Evolutionary conservation across 1,139 yeast species (phyloP).

Genomic region (Diutina catenulata): DNA sequence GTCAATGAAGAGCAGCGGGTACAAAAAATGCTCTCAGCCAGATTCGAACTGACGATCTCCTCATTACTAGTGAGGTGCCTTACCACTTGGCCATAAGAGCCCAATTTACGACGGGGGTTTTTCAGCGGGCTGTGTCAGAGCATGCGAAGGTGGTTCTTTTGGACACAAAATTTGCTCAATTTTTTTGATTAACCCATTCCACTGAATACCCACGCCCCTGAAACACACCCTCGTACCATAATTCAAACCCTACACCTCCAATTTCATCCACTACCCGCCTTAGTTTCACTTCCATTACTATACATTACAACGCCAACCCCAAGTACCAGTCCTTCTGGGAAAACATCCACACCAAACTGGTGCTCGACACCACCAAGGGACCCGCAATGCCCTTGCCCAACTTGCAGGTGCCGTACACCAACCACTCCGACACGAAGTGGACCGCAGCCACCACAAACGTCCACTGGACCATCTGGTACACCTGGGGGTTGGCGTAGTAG

Average conservation of each 20-base stretch:
- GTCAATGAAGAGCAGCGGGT: too few relatives aligned
- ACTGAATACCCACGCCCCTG: too few relatives aligned
- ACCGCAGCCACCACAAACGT: constrained; percentile 75
- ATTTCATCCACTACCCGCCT: too few relatives aligned
- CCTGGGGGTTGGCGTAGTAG: constrained; percentile 49
- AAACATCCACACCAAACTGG: constrained; percentile 51
- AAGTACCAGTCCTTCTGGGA: constrained; percentile 43
- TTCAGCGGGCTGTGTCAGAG: too few relatives aligned
- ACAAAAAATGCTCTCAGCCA: constrained; percentile 59
- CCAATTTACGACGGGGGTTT: too few relatives aligned
- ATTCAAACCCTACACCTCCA: too few relatives aligned
- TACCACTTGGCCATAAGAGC: constrained; percentile 31
- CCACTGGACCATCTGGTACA: constrained; percentile 70
- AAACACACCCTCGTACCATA: too few relatives aligned
- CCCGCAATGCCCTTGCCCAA: constrained; percentile 85
- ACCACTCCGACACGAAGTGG: constrained; percentile 81
- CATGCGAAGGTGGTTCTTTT: too few relatives aligned
- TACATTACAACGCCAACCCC: background rate
- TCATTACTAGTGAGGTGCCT: constrained; percentile 90
- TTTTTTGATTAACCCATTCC: too few relatives aligned
- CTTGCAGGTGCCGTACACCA: constrained; percentile 64
- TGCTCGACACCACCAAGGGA: constrained; percentile 58
- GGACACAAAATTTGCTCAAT: too few relatives aligned
- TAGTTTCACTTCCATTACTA: too few relatives aligned
- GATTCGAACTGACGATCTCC: constrained; percentile 85